These are phyloP conservation scores for Tulasnella calospora DNA, from an alignment of 768 basidiomycete genomes.

Conservation along the genomic window DNA sequence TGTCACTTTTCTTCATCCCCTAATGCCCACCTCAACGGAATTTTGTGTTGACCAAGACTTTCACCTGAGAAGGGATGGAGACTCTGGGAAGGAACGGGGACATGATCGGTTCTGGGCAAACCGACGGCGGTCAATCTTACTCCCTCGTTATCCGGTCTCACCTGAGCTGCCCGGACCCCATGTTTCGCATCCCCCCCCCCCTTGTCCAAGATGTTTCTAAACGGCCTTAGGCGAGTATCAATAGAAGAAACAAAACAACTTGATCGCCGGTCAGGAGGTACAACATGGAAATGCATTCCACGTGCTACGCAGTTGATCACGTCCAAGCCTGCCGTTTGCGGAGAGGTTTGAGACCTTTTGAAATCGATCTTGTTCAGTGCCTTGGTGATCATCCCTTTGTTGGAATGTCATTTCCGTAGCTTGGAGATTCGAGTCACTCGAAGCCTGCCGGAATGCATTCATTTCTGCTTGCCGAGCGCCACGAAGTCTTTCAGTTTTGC, in stretches of 20 bases:
- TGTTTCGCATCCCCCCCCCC: neutral
- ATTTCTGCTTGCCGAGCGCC: conserved; percentile 7
- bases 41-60: neutral
- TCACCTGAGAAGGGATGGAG: neutral
- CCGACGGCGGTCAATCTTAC: neutral
- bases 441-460: neutral
- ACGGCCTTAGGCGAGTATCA: neutral
- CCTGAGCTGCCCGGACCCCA: conserved; percentile 1
- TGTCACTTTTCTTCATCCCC: neutral
- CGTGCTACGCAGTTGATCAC: neutral
- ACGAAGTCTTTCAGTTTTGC: neutral
- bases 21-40: neutral
- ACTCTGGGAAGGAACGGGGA: neutral
- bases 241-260: neutral
- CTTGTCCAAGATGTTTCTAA: neutral
- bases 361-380: neutral
- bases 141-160: neutral
- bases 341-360: neutral
- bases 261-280: neutral
- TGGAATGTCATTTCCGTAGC: neutral
- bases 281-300: neutral
- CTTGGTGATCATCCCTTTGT: neutral
- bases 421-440: neutral
- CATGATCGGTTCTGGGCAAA: neutral
- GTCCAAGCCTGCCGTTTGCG: neutral